Evolutionary conservation across 495 filamentous ascomycete species (phyloP).

Genomic region (Daldinia bambusicola): DNA sequence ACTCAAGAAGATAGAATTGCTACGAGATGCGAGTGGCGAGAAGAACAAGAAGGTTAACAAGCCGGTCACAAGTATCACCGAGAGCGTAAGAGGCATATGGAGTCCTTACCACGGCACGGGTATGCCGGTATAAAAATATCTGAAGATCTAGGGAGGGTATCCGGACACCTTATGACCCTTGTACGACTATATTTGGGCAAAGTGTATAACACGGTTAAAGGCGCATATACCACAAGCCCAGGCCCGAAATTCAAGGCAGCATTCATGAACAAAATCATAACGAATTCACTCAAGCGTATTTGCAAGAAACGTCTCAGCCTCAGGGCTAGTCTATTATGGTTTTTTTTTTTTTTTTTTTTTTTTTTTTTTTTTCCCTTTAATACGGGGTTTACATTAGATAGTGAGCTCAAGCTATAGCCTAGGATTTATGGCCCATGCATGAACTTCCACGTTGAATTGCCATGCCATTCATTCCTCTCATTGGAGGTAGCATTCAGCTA

Average conservation of each 20-base stretch:
- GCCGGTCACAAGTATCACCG: constrained; percentile 85
- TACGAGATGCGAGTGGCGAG: constrained; percentile 87
- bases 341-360: no score
- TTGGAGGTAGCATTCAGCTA: constrained; percentile 2
- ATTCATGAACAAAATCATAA: constrained; percentile 23
- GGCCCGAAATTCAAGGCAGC: constrained; percentile 2
- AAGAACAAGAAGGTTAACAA: constrained; percentile 83
- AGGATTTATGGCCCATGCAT: constrained; percentile 9
- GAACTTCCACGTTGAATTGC: constrained; percentile 4
- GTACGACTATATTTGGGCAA: constrained; percentile 19
- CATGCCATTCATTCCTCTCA: constrained; percentile 10
- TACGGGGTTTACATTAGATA: constrained; percentile 14
- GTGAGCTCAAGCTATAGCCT: constrained; percentile 10
- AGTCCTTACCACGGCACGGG: constrained; percentile 84
- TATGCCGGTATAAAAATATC: constrained; percentile 50
- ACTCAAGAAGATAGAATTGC: constrained; percentile 78
- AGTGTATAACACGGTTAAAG: constrained; percentile 28
- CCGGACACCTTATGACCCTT: constrained; percentile 1
- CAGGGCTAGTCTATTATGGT: background rate
- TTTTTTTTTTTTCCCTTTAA: no score
- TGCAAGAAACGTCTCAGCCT: background rate
- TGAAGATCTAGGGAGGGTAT: no score
- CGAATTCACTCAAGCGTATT: background rate
- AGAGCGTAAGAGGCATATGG: constrained; percentile 95
- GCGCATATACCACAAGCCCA: constrained; percentile 16